Conservation (phyloP, 208 protist species). For the Trypanosoma melophagium region DNA sequence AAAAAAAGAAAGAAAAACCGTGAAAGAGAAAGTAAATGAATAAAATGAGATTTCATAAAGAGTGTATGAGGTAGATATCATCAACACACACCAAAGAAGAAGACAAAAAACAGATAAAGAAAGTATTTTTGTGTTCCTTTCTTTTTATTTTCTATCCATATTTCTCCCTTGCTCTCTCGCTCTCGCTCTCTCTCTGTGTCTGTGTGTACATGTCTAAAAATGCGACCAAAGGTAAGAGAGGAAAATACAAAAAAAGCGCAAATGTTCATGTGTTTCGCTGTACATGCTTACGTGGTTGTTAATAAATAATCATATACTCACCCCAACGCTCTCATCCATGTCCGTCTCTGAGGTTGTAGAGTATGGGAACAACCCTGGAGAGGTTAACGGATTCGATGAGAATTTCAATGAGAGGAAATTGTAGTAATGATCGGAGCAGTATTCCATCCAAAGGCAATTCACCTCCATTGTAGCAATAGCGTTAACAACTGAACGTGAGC, state of each 20-base stretch:
- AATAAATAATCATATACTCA: constrained; percentile 26
- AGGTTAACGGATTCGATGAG: constrained; percentile 1
- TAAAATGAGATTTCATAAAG: constrained; percentile 9
- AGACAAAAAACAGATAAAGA: constrained; percentile 13
- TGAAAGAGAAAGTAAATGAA: constrained; percentile 4
- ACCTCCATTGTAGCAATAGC: constrained; percentile 52
- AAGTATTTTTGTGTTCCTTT: constrained; percentile 14
- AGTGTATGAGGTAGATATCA: neutral
- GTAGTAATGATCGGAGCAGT: constrained; percentile 60
- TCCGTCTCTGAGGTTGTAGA: neutral
- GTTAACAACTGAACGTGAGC: neutral
- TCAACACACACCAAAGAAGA: neutral
- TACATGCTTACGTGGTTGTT: too few species aligned
- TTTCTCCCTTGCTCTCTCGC: too few species aligned
- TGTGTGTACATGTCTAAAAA: neutral
- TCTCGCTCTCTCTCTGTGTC: neutral
- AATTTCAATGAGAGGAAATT: constrained; percentile 38
- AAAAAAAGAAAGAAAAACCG: constrained; percentile 22
- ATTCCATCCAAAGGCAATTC: constrained; percentile 73
- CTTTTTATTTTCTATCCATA: constrained; percentile 15
- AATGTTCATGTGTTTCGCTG: too few species aligned
- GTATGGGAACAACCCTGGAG: too few species aligned
- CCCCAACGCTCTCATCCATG: constrained; percentile 8
- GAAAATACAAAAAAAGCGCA: neutral
- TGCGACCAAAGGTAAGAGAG: neutral